A percentile compares a stretch with the other conserved stretches of the same genome.
These are phyloP conservation scores for Trichosporon sp. DNA, from an alignment of 1,284 basidiomycete species.

Conservation along the genomic window DNA sequence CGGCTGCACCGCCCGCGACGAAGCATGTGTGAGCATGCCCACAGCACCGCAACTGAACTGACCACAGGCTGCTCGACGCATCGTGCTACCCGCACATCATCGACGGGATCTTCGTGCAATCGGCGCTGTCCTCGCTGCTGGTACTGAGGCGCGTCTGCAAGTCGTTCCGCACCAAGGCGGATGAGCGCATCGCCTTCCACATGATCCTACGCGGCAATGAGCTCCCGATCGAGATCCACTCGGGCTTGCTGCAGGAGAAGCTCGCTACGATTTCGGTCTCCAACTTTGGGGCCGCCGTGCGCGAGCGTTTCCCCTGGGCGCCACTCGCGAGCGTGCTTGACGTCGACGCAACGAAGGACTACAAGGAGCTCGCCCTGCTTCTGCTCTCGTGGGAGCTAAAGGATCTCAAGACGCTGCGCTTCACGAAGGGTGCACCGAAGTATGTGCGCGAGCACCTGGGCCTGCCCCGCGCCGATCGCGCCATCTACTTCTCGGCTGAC, in stretches of 20 bases:
- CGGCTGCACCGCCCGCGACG: background rate
- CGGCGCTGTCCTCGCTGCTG: background rate
- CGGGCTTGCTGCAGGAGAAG: background rate
- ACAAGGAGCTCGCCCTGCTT: background rate
- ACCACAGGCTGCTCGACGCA: background rate
- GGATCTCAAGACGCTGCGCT: background rate
- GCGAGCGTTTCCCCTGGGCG: constrained; percentile 4
- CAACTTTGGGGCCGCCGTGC: constrained; percentile 9
- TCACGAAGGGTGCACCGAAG: background rate
- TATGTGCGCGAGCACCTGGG: background rate
- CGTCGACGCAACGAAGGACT: background rate
- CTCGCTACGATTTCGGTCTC: background rate
- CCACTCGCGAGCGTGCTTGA: background rate
- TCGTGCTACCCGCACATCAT: constrained; percentile 14
- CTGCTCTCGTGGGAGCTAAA: background rate
- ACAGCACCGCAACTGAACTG: background rate
- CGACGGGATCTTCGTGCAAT: constrained; percentile 3
- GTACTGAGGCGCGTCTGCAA: constrained; percentile 8
- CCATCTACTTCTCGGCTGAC: background rate
- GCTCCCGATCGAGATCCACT: background rate
- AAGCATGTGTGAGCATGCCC: background rate
- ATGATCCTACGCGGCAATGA: constrained; percentile 7
- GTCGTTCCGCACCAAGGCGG: constrained; percentile 9
- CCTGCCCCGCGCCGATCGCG: background rate
- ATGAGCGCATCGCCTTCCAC: constrained; percentile 11